Conservation (phyloP, 805 yeast genomes). For the Candida tallmaniae region DNA sequence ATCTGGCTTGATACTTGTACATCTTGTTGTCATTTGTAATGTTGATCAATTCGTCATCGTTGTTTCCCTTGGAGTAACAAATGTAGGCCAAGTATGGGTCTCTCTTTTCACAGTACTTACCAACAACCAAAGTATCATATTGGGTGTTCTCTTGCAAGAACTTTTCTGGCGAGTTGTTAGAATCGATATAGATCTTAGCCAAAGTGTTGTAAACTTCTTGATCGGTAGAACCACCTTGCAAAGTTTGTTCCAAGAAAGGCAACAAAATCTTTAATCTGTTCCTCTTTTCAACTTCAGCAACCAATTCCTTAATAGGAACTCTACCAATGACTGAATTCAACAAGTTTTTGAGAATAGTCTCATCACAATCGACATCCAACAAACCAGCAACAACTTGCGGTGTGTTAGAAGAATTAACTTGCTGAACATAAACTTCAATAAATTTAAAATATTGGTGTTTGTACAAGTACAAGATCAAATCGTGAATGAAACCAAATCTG, state of each 20-base stretch:
- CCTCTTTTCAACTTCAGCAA: slow-evolving; percentile 93
- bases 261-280: slow-evolving; percentile 85
- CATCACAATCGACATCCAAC: slow-evolving; percentile 97
- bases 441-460: slow-evolving; percentile 94
- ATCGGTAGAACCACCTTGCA: slow-evolving; percentile 80
- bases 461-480: slow-evolving; percentile 86
- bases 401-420: slow-evolving; percentile 92
- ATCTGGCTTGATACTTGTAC: slow-evolving; percentile 99
- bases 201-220: slow-evolving; percentile 90
- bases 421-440: slow-evolving; percentile 96
- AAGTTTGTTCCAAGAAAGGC: slow-evolving; percentile 88
- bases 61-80: slow-evolving; percentile 92
- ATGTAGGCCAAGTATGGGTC: slow-evolving; percentile 98
- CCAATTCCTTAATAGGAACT: slow-evolving; percentile 86
- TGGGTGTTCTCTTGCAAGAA: slow-evolving; percentile 86
- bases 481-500: slow-evolving; percentile 87
- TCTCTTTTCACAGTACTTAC: slow-evolving; percentile 97
- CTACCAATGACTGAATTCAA: slow-evolving; percentile 86
- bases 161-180: slow-evolving; percentile 96
- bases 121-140: slow-evolving; percentile 93
- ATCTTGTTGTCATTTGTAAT: slow-evolving; percentile 96
- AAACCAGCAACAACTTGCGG: slow-evolving; percentile 96
- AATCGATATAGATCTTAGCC: slow-evolving; percentile 96
- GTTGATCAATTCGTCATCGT: slow-evolving; percentile 82
- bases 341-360: slow-evolving; percentile 72